A percentile compares a stretch with the other conserved stretches of the same genome.
Conservation (phyloP, 768 basidiomycete species). For the Antrodiella citrinella region DNA sequence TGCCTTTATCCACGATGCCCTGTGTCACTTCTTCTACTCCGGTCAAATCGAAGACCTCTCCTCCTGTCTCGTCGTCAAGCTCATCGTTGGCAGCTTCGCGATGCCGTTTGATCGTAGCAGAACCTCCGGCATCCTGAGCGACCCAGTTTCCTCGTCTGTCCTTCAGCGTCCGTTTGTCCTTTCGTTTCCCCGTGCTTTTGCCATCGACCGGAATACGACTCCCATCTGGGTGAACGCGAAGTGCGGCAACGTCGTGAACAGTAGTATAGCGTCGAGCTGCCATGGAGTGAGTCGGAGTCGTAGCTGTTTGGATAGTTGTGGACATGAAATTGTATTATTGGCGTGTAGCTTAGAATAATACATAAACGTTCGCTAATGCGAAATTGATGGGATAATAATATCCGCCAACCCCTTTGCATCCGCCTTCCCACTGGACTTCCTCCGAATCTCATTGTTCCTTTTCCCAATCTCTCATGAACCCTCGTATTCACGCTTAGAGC, state of each 20-base stretch:
- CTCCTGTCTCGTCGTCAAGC: slow-evolving; percentile 20
- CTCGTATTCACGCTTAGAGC: not conserved
- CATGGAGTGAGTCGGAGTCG: too few species aligned
- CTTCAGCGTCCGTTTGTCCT: slow-evolving; percentile 28
- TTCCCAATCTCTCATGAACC: not conserved
- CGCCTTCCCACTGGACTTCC: not conserved
- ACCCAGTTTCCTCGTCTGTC: slow-evolving; percentile 57
- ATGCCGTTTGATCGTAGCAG: slow-evolving; percentile 17
- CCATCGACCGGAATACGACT: slow-evolving; percentile 33
- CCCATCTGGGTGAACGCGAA: slow-evolving; percentile 61
- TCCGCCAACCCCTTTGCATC: too few species aligned
- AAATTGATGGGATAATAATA: too few species aligned
- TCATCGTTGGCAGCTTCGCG: slow-evolving; percentile 3
- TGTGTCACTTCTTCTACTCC: slow-evolving; percentile 13
- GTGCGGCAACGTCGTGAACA: slow-evolving; percentile 54
- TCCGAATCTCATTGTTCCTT: not conserved
- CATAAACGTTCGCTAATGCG: too few species aligned
- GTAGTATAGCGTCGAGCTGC: slow-evolving; percentile 33
- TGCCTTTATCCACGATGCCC: slow-evolving; percentile 19
- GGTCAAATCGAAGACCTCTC: slow-evolving; percentile 2
- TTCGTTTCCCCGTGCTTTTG: slow-evolving; percentile 26
- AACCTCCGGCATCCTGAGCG: slow-evolving; percentile 59
- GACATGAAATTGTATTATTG: not conserved
- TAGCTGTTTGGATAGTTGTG: too few species aligned
- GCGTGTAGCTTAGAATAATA: not conserved